Percentiles rank a stretch among this genome's conserved stretches.
Conservation (phyloP, 306 rosid genomes). For the Casuarina glauca region DNA sequence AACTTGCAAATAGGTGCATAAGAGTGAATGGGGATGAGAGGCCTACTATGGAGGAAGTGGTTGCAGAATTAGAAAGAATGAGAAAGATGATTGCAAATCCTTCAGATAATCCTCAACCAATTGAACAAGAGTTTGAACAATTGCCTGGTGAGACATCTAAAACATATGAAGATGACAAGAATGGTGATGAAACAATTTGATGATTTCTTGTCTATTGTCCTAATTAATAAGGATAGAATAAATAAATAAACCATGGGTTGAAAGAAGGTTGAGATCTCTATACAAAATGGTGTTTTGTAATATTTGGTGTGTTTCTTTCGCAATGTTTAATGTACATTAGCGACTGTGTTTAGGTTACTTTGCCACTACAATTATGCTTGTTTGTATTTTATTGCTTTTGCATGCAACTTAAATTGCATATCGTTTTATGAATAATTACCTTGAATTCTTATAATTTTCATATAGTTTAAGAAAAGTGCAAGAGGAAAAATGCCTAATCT, state of each 20-base stretch:
- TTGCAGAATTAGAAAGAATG: slow-evolving; percentile 24
- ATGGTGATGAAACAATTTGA: background rate
- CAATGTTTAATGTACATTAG: too few species aligned
- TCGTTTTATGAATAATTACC: too few species aligned
- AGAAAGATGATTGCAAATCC: slow-evolving; percentile 6
- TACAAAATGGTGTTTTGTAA: too few species aligned
- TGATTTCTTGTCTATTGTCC: too few species aligned
- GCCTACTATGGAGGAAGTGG: slow-evolving; percentile 42
- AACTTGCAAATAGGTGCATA: slow-evolving; percentile 14
- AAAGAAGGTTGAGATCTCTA: too few species aligned
- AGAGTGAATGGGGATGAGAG: slow-evolving; percentile 24
- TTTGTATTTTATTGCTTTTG: background rate
- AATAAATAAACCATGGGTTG: too few species aligned
- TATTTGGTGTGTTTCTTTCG: too few species aligned
- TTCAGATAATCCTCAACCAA: background rate
- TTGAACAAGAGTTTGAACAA: background rate
- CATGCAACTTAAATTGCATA: too few species aligned
- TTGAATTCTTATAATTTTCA: too few species aligned
- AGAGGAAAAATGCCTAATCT: too few species aligned
- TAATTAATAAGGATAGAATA: background rate
- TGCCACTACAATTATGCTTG: background rate
- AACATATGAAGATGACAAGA: background rate
- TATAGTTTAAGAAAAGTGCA: too few species aligned
- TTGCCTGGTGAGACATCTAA: background rate
- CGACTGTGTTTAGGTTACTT: background rate